phyloP scores from a whole-genome alignment of 2,329 filamentous ascomycete species.

The Sclerotinia minor region DNA sequence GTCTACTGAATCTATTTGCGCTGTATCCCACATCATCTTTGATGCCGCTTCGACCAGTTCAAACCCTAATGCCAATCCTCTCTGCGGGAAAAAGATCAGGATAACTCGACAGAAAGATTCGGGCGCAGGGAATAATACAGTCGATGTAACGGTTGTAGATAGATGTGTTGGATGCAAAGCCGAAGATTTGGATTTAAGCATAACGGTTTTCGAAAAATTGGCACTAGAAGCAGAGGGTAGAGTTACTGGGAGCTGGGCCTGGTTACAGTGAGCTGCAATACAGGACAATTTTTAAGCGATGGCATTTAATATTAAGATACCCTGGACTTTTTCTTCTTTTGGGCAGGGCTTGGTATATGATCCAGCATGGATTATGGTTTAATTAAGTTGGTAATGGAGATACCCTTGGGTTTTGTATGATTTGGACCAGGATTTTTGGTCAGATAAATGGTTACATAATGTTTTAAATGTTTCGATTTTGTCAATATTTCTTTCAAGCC shows the following conservation, averaged over 20 bases:
- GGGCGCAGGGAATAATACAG: constrained; percentile 53
- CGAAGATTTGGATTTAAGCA: constrained; percentile 48
- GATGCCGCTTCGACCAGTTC: constrained; percentile 56
- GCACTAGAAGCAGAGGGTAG: constrained; percentile 48
- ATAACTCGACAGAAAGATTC: constrained; percentile 52
- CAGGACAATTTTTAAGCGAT: background rate
- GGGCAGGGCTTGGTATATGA: background rate
- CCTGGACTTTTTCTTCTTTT: constrained; percentile 1
- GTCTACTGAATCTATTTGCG: constrained; percentile 59
- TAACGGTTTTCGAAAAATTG: constrained; percentile 46
- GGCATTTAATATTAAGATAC: background rate
- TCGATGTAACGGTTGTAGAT: constrained; percentile 65
- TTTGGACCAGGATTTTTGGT: background rate
- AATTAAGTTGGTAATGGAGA: background rate
- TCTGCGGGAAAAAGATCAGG: constrained; percentile 68
- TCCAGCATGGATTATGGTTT: background rate
- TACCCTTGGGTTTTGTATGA: constrained; percentile 1
- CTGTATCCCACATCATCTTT: constrained; percentile 67
- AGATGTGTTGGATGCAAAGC: constrained; percentile 52
- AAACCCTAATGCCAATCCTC: constrained; percentile 63
- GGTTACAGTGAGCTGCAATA: constrained; percentile 33
- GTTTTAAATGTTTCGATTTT: background rate
- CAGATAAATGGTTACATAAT: background rate
- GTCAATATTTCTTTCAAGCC: background rate
- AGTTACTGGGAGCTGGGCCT: constrained; percentile 44